Conservation (phyloP, 2,329 filamentous ascomycete species). For the Calonectria hawksworthii region DNA sequence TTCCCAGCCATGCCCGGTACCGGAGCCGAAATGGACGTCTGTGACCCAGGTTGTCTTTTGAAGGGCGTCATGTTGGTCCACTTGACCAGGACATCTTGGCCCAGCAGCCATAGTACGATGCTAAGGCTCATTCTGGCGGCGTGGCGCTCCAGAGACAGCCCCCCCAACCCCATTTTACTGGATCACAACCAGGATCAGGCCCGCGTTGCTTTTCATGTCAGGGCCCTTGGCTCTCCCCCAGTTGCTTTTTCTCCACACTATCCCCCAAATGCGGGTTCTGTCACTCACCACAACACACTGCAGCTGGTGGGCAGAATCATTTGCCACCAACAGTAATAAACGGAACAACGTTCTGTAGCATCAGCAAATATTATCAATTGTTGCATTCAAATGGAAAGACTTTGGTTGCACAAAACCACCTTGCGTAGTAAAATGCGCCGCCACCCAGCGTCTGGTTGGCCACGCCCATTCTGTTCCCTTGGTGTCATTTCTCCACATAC, state of each 20-base stretch:
- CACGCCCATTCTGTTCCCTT: neutral
- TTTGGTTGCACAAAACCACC: neutral
- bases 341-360: neutral
- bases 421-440: neutral
- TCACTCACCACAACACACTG: too few species aligned
- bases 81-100: neutral
- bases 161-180: neutral
- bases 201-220: neutral
- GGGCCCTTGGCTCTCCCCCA: neutral
- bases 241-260: neutral
- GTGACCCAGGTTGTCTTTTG: neutral
- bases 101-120: neutral
- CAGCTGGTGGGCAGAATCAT: neutral
- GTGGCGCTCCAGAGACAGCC: neutral
- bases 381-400: neutral
- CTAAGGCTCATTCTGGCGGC: conserved; percentile 7
- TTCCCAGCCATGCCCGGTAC: neutral
- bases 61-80: conserved; percentile 11
- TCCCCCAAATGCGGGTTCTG: neutral
- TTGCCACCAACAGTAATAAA: neutral
- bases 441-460: neutral
- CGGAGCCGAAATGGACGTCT: neutral
- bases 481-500: neutral
- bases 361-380: neutral
- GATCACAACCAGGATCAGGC: neutral